Evolutionary conservation across 2,329 filamentous ascomycete species (phyloP).

Genomic region (Neofusicoccum cordaticola): DNA sequence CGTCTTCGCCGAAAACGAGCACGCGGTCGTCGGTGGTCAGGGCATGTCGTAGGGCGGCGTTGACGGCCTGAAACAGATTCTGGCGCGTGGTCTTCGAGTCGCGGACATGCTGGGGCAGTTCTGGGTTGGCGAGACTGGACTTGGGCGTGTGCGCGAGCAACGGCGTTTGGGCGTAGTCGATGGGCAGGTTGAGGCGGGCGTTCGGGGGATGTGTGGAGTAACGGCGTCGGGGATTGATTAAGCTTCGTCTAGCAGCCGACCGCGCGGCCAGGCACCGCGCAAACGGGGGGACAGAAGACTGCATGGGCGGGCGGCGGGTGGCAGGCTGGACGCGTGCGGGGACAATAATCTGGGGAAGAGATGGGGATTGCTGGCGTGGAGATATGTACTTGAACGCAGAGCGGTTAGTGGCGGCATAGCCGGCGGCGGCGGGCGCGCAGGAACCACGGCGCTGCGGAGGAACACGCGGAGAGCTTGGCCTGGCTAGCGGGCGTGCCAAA

Average conservation of each 20-base stretch:
- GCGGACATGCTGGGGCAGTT: slow-evolving; percentile 62
- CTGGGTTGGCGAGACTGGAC: slow-evolving; percentile 65
- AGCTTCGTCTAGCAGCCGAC: not conserved
- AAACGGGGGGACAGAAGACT: not conserved
- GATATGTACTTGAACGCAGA: not conserved
- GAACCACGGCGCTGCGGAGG: not conserved
- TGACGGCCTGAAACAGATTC: slow-evolving; percentile 93
- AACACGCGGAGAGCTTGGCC: not conserved
- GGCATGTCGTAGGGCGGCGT: slow-evolving; percentile 80
- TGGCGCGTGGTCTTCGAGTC: slow-evolving; percentile 61
- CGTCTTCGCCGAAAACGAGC: slow-evolving; percentile 91
- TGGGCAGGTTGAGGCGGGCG: slow-evolving; percentile 73
- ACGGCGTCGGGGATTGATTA: slow-evolving; percentile 16
- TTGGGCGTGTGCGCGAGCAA: slow-evolving; percentile 78
- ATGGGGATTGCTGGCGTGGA: not conserved
- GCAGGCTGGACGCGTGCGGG: not conserved
- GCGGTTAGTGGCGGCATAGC: slow-evolving; percentile 10
- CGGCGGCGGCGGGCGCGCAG: not conserved
- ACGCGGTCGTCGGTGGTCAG: slow-evolving; percentile 81
- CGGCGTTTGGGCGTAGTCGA: slow-evolving; percentile 80
- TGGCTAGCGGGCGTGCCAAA: not conserved
- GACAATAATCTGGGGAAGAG: slow-evolving; percentile 12
- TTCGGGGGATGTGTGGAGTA: slow-evolving; percentile 51
- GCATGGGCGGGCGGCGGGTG: not conserved
- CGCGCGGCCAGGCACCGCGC: not conserved